Evolutionary conservation across 257 asterid genomes (phyloP).

Genomic region (Solanum ossicruentum): DNA sequence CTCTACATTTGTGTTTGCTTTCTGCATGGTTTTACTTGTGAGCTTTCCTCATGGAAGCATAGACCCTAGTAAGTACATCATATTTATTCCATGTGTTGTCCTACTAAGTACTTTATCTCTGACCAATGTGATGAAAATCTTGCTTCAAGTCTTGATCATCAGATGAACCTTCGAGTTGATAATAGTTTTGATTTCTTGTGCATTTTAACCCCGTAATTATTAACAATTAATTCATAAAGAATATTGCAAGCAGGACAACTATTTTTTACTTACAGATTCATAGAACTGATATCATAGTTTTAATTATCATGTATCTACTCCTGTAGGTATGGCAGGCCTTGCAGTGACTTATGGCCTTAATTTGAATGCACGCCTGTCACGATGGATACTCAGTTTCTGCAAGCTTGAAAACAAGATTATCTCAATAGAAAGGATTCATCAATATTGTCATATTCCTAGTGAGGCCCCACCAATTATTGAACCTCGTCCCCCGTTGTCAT

Average conservation of each 20-base stretch:
- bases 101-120: conserved; percentile 34
- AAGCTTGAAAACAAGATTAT: conserved; percentile 96
- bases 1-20: conserved; percentile 90
- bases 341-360: conserved; percentile 97
- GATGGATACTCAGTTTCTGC: conserved; percentile 99
- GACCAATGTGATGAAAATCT: neutral
- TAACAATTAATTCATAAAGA: neutral
- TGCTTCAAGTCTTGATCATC: neutral
- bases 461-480: conserved; percentile 84
- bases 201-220: neutral
- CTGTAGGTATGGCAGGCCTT: conserved; percentile 93
- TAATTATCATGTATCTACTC: neutral
- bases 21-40: conserved; percentile 92
- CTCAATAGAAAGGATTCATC: conserved; percentile 94
- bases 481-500: conserved; percentile 55
- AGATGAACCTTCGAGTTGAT: neutral
- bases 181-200: neutral
- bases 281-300: neutral
- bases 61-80: conserved; percentile 73
- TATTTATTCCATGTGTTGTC: neutral
- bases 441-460: conserved; percentile 81
- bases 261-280: neutral
- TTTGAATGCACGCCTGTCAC: conserved; percentile 85
- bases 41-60: conserved; percentile 91
- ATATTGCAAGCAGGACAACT: neutral